Base-by-base conservation (phyloP, 169 alveolate genomes). In the Plasmodium vivax region DNA sequence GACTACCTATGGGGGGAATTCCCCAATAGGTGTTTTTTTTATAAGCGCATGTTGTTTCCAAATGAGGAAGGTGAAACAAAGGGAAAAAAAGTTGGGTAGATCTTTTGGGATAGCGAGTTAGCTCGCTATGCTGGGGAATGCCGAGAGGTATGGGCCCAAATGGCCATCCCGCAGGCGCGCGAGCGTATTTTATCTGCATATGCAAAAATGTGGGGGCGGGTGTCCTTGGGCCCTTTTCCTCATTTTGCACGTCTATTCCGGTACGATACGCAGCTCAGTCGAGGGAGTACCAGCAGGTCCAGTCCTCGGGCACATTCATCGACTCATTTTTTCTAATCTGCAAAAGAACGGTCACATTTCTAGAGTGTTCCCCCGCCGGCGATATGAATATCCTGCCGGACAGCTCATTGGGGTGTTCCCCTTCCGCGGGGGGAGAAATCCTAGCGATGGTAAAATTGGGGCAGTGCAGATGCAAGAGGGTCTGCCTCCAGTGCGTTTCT, bases 401-500 rank as follows among this genome's bases (percentile, higher is more conserved):
- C 73, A 91, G 56, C 16, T 91, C 56, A 91, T 81, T 91, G 10
- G 62, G 27, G n/a, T 82, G 23, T 34, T 81, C 72, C 36, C 38
- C 58, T 7, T 82, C 80, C 38, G 12, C 45, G 47, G 38, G 77
- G 5, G 79, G 16, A 10, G 41, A 71, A 71, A 91, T 91, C 14
- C 71, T 81, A 19, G 87, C 83, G 38, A 91, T 62, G 62, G 71
- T 82, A 54, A 80, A 90, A 82, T 91, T 79, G 7, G 80, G 58
- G 10, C 45, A 71, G 77, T 91, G 43, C 71, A 96, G 51, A 79
- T 96, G 98, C 51, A 96, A 83, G 30, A 96, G 93, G n/a, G 93
- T 92, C 88, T 96, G 98, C 56, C 95, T 96, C 98, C 98, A 96
- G 77, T 96, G 98, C 71, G 98, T 96, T 32, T 96, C 87, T 92